Evolutionary conservation across 257 asterid species (phyloP).

Genomic region (Nicotiana obtusifolia): DNA sequence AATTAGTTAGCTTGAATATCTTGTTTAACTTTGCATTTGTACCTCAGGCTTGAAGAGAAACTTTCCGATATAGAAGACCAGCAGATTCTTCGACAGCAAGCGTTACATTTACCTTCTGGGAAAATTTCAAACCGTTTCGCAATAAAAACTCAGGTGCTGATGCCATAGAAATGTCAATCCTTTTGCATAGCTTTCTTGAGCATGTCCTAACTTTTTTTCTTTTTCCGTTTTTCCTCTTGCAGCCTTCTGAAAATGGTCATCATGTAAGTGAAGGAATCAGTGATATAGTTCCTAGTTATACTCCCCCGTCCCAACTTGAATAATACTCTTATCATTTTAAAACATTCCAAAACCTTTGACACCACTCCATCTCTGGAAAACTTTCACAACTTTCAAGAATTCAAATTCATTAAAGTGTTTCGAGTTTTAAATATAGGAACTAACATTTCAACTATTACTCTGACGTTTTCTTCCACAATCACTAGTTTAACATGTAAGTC

Average conservation of each 20-base stretch:
- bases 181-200: not conserved
- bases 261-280: conserved; percentile 43
- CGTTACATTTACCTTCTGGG: conserved; percentile 45
- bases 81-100: conserved; percentile 52
- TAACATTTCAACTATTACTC: not conserved
- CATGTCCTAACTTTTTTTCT: conserved; percentile 3
- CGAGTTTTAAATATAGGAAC: not conserved
- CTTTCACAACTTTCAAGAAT: not conserved
- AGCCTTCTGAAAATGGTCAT: conserved; percentile 65
- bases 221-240: conserved; percentile 25
- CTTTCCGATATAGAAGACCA: conserved; percentile 63
- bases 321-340: not conserved
- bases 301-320: conserved; percentile 8
- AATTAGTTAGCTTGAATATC: conserved; percentile 12
- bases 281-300: not conserved
- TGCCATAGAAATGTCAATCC: not conserved
- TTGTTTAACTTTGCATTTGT: conserved; percentile 16
- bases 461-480: not conserved
- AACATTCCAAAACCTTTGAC: not conserved
- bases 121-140: conserved; percentile 46
- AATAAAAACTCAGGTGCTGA: conserved; percentile 38
- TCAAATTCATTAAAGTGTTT: not conserved
- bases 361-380: not conserved
- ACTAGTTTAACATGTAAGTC: not conserved
- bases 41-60: conserved; percentile 68